These are phyloP conservation scores for Fusarium bactridioides DNA, from an alignment of 2,329 filamentous ascomycete genomes.

Conservation along the genomic window DNA sequence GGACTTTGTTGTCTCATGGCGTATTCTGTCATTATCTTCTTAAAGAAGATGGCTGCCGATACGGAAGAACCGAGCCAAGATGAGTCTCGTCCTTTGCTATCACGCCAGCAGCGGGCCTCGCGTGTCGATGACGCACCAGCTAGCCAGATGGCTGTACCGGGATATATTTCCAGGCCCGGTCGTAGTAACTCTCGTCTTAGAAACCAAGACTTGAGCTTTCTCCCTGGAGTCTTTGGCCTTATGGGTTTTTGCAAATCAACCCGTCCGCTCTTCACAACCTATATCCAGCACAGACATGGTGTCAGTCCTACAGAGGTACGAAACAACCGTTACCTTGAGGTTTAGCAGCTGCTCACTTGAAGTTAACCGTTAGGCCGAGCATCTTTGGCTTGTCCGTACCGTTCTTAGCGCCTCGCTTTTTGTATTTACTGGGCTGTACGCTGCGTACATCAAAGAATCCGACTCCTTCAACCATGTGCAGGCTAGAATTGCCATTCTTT, in stretches of 20 bases:
- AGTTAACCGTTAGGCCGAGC: neutral
- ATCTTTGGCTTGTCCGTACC: neutral
- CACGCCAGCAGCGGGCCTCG: no score
- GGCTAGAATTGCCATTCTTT: neutral
- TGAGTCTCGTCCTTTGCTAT: neutral
- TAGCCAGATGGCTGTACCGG: neutral
- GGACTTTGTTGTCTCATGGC: neutral
- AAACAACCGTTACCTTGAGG: neutral
- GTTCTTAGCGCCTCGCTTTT: neutral
- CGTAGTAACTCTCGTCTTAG: neutral
- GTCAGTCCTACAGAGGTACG: neutral
- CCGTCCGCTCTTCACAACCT: neutral
- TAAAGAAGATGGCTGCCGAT: neutral
- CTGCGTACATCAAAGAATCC: neutral
- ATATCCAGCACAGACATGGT: neutral
- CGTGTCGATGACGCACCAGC: no score
- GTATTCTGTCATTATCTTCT: neutral
- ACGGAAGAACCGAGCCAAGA: neutral
- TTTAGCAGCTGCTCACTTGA: neutral
- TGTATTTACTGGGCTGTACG: neutral
- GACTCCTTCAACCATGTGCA: no score
- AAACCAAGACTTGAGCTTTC: neutral
- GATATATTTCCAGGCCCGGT: neutral
- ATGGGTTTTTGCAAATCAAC: neutral
- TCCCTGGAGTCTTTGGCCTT: neutral